Base-by-base conservation (phyloP, 108 stramenopile genomes). In the Fragilariopsis cylindrus region DNA sequence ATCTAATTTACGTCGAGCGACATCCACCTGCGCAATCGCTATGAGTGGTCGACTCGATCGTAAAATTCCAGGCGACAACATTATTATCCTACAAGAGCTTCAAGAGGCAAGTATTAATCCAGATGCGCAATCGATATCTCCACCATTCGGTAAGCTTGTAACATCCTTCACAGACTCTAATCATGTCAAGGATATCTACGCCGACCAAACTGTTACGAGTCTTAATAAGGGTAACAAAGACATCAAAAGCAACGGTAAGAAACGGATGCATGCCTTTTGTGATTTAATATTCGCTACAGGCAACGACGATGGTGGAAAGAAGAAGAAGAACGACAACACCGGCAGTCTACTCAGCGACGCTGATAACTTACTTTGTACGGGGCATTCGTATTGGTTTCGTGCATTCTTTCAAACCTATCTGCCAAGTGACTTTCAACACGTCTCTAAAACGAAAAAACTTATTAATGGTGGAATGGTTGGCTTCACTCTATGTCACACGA, bases 331-430 rank as follows among this genome's bases (percentile, higher is more conserved):
- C 7, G 41, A 21, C 58, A 4, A 60, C 4, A 30, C 58, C 7
- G n/a, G 19, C 11, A 60, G 8, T 11, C 16, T 63, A 5, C 62
- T 63, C 62, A 12, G 42, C 39, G n/a, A 63, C 15, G 62, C 62
- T 12, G 13, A 47, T 63, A 30, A 43, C 0, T 57, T 97, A 18
- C 72, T 97, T 69, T 88, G 87, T 30, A 92, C 86, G 13, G 96
- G 96, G 15, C 96, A 97, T 74, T 93, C 92, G 19, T 77, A 94
- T 43, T 96, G 92, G 88, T 97, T 96, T 74, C 84, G 92, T 30
- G 81, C 78, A 30, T 94, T 95, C 72, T 96, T 97, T 72, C 89
- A 86, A 42, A 74, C 87, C 18, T 97, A 83, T 73, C 68, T 97
- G 41, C 96, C 96, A 1, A 52, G 78, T 7, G 60, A 48, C 30